Conservation (phyloP, 306 rosid genomes). For the Begonia loranthoides region DNA sequence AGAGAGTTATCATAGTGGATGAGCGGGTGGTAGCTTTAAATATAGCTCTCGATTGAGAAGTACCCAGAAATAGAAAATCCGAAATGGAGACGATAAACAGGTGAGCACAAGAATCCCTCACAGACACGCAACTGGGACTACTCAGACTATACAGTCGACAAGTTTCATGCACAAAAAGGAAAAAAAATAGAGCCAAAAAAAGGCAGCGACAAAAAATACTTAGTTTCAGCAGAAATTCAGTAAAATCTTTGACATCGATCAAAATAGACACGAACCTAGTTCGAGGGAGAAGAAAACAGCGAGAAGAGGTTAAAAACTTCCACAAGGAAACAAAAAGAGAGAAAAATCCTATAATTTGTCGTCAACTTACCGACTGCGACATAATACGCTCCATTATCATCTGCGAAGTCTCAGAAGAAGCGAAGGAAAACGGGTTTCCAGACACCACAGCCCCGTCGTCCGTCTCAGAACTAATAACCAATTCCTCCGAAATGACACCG, state of each 20-base stretch:
- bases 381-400: constrained; percentile 91
- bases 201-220: background rate
- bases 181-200: background rate
- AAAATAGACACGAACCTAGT: no score
- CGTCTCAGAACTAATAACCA: constrained; percentile 31
- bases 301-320: constrained; percentile 2
- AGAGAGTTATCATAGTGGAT: background rate
- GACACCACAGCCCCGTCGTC: constrained; percentile 39
- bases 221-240: background rate
- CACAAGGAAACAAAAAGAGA: background rate
- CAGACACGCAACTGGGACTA: background rate
- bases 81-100: background rate
- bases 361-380: constrained; percentile 77
- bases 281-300: background rate
- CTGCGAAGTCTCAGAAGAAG: constrained; percentile 82
- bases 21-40: background rate
- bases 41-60: background rate
- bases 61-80: background rate
- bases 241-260: no score
- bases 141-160: background rate
- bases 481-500: constrained; percentile 49
- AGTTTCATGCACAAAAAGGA: background rate
- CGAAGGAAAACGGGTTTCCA: constrained; percentile 83
- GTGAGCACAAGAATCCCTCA: no score
- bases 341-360: constrained; percentile 2